phyloP scores from a whole-genome alignment of 2,329 filamentous ascomycete species.

The Sarocladium strictum region DNA sequence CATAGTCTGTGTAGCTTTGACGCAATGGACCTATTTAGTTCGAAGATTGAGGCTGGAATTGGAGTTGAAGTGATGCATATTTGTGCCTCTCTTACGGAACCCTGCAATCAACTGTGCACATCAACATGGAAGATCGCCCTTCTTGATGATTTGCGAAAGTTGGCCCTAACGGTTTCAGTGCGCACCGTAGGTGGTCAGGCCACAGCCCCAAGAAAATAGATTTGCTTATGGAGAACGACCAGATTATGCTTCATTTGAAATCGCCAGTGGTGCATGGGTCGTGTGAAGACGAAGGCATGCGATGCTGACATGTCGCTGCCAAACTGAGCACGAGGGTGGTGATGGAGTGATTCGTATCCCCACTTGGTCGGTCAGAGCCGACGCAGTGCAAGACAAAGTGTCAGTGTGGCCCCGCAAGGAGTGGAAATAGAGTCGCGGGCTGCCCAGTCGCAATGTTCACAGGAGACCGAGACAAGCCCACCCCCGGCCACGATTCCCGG shows the following conservation, averaged over 20 bases:
- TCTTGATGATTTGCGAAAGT: too few species aligned
- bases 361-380: constrained; percentile 2
- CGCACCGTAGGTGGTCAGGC: too few species aligned
- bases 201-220: too few species aligned
- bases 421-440: background rate
- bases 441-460: background rate
- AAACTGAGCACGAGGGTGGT: background rate
- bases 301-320: too few species aligned
- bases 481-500: background rate
- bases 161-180: too few species aligned
- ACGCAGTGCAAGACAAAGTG: background rate
- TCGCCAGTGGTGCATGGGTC: too few species aligned
- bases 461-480: background rate
- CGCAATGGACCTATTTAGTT: background rate
- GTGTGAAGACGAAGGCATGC: too few species aligned
- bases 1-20: background rate
- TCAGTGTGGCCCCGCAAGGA: background rate
- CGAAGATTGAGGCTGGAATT: background rate
- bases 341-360: background rate
- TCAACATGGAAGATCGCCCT: too few species aligned
- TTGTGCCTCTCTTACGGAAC: too few species aligned
- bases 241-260: too few species aligned
- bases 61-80: background rate
- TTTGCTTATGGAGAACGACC: too few species aligned
- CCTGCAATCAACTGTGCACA: background rate